Evolutionary conservation across 192 early-diverging fungal genomes (phyloP), one percentile per base, ranked within the genome.

Genomic region (Globomyces pollinis-pini): DNA sequence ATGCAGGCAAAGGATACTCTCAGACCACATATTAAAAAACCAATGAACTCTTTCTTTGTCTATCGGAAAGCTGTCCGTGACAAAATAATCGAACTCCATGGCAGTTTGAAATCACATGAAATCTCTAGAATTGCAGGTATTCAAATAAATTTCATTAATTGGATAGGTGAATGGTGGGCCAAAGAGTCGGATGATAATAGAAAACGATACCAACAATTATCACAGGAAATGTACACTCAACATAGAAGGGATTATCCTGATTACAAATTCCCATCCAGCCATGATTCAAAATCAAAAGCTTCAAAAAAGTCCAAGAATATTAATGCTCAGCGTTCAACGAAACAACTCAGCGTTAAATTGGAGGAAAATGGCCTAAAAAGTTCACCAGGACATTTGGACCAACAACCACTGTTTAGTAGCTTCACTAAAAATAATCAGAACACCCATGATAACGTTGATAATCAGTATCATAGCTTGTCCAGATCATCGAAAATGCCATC

Each of bases 101-200:
- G 52, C 8, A 54, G 34, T 41, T 33, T 36, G 9, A 28, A 12
- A 9, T 55, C 53, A 6, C 53, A 55, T 24, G 53, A 55, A 28
- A 31, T 55, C 8, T 28, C 23, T 15, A 55, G 33, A 18, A 55
- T 55, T 34, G 53, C 53, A 26, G 53, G 23, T 23, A 30, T 50
- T 50, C 13, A 13, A 13, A 21, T 15, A 29, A 50, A 39, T 13
- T 15, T 50, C n/a, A n/a, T n/a, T n/a, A n/a, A n/a, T n/a, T n/a
- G n/a, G n/a, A n/a, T n/a, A n/a, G 53, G 53, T 24, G 53, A 55
- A 16, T 28, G 53, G 29, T 55, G 53, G 53, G 34, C 53, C 3
- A 41, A 24, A 11, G 53, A 55, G n/a, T 28, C 23, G 21, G 29
- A 35, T 26, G 34, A 35, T 26, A 24, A 8, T 7, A 55, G 18